Conservation (phyloP, 2,329 filamentous ascomycete genomes). For the Xylaria sp. region DNA sequence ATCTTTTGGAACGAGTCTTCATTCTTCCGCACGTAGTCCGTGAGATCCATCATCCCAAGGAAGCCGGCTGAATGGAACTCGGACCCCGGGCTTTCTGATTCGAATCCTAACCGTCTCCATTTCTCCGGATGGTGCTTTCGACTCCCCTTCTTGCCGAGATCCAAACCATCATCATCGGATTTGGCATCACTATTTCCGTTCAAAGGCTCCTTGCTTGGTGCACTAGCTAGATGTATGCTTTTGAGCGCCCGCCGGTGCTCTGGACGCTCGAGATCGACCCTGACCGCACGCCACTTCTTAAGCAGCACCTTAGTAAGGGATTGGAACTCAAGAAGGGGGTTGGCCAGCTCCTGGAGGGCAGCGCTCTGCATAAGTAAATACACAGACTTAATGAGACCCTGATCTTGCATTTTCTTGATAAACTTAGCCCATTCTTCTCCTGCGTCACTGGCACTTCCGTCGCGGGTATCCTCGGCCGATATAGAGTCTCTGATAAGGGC, state of each 20-base stretch:
- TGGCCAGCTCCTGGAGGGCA: conserved; percentile 81
- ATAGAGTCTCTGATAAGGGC: conserved; percentile 89
- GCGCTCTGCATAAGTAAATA: conserved; percentile 93
- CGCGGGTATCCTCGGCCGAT: conserved; percentile 57
- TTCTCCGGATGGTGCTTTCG: conserved; percentile 80
- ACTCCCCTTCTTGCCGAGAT: conserved; percentile 53
- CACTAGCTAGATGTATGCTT: conserved; percentile 76
- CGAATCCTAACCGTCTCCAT: conserved; percentile 88
- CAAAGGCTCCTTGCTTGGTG: conserved; percentile 43
- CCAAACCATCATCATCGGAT: conserved; percentile 30
- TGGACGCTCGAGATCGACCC: conserved; percentile 76
- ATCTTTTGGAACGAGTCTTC: conserved; percentile 91
- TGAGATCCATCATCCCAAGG: conserved; percentile 94
- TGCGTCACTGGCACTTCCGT: conserved; percentile 33
- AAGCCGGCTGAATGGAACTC: conserved; percentile 87
- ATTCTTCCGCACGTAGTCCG: conserved; percentile 86
- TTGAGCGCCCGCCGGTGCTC: conserved; percentile 87
- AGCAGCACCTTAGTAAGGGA: conserved; percentile 81
- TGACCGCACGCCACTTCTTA: conserved; percentile 80
- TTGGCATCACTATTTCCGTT: conserved; percentile 32
- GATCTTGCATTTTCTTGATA: conserved; percentile 86
- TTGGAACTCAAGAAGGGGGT: conserved; percentile 90
- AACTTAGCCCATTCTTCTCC: conserved; percentile 88
- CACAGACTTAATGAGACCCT: conserved; percentile 87
- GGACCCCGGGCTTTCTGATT: conserved; percentile 76